Percentiles rank a stretch among this genome's conserved stretches.
Evolutionary conservation across 2,329 filamentous ascomycete species (phyloP).

Genomic region (Didymella keratinophila): DNA sequence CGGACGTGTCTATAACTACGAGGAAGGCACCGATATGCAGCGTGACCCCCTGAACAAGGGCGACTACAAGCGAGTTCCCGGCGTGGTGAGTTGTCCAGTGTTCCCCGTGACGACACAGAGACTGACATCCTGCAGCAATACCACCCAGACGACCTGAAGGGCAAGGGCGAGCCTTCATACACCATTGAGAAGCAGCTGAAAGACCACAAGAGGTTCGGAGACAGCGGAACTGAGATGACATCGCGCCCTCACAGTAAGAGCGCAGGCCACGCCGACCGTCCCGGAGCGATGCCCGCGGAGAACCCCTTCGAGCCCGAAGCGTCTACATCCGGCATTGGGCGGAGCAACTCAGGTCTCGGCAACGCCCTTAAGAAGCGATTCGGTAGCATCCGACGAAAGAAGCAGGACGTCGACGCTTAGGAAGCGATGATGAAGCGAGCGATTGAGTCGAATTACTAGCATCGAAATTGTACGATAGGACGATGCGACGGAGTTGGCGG

Average conservation of each 20-base stretch:
- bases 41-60: slow-evolving; percentile 71
- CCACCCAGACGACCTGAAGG: slow-evolving; percentile 78
- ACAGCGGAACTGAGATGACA: slow-evolving; percentile 55
- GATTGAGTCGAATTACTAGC: slow-evolving; percentile 3
- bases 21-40: slow-evolving; percentile 89
- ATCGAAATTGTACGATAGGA: slow-evolving; percentile 15
- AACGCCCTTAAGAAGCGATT: slow-evolving; percentile 57
- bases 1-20: slow-evolving; percentile 77
- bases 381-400: slow-evolving; percentile 54
- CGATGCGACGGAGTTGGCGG: slow-evolving; percentile 3
- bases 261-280: slow-evolving; percentile 45
- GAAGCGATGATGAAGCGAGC: slow-evolving; percentile 9
- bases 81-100: slow-evolving; percentile 67
- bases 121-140: slow-evolving; percentile 60
- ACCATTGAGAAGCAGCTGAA: slow-evolving; percentile 73
- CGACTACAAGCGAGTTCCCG: slow-evolving; percentile 79
- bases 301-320: slow-evolving; percentile 43
- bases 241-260: slow-evolving; percentile 51
- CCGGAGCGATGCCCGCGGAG: slow-evolving; percentile 28
- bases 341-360: slow-evolving; percentile 47
- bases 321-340: slow-evolving; percentile 35
- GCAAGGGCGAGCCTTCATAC: slow-evolving; percentile 80
- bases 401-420: slow-evolving; percentile 38
- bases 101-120: not conserved
- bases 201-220: slow-evolving; percentile 60